These are phyloP conservation scores for Lathyrus aphaca DNA, from an alignment of 306 rosid species.

Conservation along the genomic window DNA sequence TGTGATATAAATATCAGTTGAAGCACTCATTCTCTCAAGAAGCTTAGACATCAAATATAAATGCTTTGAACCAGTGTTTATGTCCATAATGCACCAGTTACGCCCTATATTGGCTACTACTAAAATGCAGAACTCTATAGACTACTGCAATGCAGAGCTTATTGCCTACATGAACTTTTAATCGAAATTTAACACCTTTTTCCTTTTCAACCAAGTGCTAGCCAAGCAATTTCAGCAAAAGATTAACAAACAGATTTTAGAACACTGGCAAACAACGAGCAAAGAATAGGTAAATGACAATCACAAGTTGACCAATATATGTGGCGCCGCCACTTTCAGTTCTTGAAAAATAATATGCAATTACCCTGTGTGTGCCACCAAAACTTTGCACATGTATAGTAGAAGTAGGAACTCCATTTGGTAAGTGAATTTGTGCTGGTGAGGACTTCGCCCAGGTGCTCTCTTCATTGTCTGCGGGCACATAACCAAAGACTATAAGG, in stretches of 20 bases:
- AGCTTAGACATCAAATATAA: background rate
- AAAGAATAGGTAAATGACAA: slow-evolving; percentile 24
- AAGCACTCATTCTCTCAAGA: background rate
- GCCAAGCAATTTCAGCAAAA: slow-evolving; percentile 22
- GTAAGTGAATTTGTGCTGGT: slow-evolving; percentile 49
- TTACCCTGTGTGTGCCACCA: slow-evolving; percentile 57
- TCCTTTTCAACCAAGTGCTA: slow-evolving; percentile 11
- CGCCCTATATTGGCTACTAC: background rate
- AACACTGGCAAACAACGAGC: slow-evolving; percentile 25
- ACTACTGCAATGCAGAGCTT: background rate
- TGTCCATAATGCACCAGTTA: background rate
- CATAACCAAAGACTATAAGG: slow-evolving; percentile 38
- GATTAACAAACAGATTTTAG: slow-evolving; percentile 18
- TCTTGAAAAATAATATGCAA: slow-evolving; percentile 34
- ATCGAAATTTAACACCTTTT: slow-evolving; percentile 11
- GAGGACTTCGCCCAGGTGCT: slow-evolving; percentile 52
- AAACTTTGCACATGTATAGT: slow-evolving; percentile 50
- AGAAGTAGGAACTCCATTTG: slow-evolving; percentile 62
- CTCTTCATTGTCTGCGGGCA: slow-evolving; percentile 67
- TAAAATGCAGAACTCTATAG: slow-evolving; percentile 13
- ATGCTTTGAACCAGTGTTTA: background rate
- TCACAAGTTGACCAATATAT: slow-evolving; percentile 15
- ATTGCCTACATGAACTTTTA: slow-evolving; percentile 4
- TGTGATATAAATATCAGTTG: background rate
- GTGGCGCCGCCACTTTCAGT: slow-evolving; percentile 15